Evolutionary conservation across 2,329 filamentous ascomycete species (phyloP).

Genomic region (Penicillium sp.): DNA sequence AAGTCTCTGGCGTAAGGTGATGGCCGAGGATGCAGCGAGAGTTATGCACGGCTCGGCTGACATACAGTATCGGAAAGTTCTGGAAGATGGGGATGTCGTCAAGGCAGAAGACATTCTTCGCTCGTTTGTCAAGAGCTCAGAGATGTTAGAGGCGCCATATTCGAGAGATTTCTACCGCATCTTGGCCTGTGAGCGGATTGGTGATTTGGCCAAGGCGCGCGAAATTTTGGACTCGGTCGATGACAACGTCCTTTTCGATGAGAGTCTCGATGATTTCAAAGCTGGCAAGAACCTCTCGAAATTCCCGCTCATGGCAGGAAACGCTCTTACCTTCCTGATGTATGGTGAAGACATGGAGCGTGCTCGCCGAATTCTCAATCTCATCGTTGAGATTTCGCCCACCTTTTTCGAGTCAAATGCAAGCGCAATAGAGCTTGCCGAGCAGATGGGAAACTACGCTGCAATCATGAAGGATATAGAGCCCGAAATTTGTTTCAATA

Average conservation of each 20-base stretch:
- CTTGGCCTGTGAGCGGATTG: constrained; percentile 17
- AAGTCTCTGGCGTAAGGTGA: constrained; percentile 10
- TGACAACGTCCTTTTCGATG: constrained; percentile 18
- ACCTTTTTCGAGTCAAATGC: constrained; percentile 14
- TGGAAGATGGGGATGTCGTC: constrained; percentile 11
- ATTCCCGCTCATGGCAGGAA: constrained; percentile 5
- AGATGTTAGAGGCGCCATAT: constrained; percentile 9
- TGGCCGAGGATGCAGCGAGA: constrained; percentile 9
- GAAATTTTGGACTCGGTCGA: constrained; percentile 18
- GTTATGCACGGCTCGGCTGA: constrained; percentile 4
- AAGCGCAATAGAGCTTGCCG: constrained; percentile 10
- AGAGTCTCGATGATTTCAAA: background rate
- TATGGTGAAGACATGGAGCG: constrained; percentile 13
- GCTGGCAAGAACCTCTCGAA: too few relatives aligned
- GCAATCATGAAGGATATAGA: constrained; percentile 13
- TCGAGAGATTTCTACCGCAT: constrained; percentile 14
- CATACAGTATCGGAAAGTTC: background rate
- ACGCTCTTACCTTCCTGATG: constrained; percentile 15
- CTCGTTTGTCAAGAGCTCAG: constrained; percentile 10
- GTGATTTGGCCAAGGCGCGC: constrained; percentile 13
- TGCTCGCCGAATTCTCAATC: constrained; percentile 9
- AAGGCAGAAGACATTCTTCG: constrained; percentile 10
- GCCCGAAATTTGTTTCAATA: constrained; percentile 13
- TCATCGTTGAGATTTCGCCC: constrained; percentile 13
- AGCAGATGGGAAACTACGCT: constrained; percentile 13